Base-by-base conservation (phyloP, 164 flowering plant genomes). In the Hamamelis virginiana region DNA sequence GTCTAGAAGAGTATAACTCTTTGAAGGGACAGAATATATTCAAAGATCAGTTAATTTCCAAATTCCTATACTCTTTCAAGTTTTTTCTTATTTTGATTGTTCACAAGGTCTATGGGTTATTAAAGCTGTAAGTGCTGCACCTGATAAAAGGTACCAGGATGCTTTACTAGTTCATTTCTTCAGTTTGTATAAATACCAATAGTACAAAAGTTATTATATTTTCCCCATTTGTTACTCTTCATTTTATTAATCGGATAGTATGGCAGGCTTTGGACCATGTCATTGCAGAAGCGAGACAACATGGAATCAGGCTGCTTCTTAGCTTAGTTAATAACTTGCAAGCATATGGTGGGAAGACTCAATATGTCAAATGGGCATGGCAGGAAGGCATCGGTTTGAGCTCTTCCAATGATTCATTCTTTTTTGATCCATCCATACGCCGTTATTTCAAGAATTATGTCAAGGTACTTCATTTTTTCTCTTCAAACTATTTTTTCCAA, bases 311-410 rank as follows among this genome's bases (percentile, higher is more conserved):
- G 76, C 80, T 95, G 73, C 80, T 95, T 64, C 88, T 95, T 52
- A 79, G 92, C 79, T 82, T 95, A 68, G 98, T 95, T 25, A 91
- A 95, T 77, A 95, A 95, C 82, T 84, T 92, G 85, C 83, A 89
- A 81, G 83, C 97, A 52, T 92, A 83, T 81, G 99, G 99, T 68
- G 99, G 99, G 68, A 95, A 95, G 80, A 86, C 87, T 58, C 99
- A 89, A 73, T 95, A 95, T 75, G 99, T 95, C 50, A 86, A 90
- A 70, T 95, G 99, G 99, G 99, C 98, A 53, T 85, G 90, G 96
- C 83, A 92, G 75, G 96, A 91, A 63, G 99, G 99, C 43, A 67
- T 90, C 44, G 94, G 91, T 62, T 75, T 90, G 64, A 92, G 96
- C 79, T 80, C 97, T 51, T 95, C 99, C 6, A 92, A 95, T 76